Conservation (phyloP, 441 rosid species). For the Pelargonium fulgidum region DNA sequence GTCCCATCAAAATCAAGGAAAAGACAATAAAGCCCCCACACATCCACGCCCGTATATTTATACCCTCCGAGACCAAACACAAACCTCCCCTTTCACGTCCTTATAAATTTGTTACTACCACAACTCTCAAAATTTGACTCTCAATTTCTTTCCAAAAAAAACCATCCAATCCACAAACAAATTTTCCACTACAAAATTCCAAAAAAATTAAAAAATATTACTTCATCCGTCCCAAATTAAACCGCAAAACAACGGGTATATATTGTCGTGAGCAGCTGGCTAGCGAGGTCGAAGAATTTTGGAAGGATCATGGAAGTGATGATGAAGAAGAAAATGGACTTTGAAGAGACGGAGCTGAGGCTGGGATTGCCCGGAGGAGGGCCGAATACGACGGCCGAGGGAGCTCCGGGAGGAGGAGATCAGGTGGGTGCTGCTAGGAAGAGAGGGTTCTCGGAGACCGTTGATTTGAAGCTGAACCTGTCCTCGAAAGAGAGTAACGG, state of each 20-base stretch:
- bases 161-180: too few relatives aligned
- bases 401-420: background rate
- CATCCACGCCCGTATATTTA: too few relatives aligned
- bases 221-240: too few relatives aligned
- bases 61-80: background rate
- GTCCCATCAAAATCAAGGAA: background rate
- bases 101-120: too few relatives aligned
- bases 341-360: constrained; percentile 73
- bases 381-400: background rate
- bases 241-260: background rate
- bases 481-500: constrained; percentile 25
- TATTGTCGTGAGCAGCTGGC: background rate
- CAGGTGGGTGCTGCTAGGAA: constrained; percentile 31
- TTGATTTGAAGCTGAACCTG: constrained; percentile 64
- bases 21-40: background rate
- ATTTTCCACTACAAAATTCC: too few relatives aligned
- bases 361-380: constrained; percentile 68
- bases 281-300: background rate
- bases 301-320: background rate
- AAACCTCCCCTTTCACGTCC: background rate
- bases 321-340: constrained; percentile 23
- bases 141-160: too few relatives aligned
- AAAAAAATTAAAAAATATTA: too few relatives aligned
- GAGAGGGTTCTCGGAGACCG: constrained; percentile 68
- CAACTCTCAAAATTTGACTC: too few relatives aligned